Base-by-base conservation (phyloP, 2,329 filamentous ascomycete species). In the Phialophora expanda region DNA sequence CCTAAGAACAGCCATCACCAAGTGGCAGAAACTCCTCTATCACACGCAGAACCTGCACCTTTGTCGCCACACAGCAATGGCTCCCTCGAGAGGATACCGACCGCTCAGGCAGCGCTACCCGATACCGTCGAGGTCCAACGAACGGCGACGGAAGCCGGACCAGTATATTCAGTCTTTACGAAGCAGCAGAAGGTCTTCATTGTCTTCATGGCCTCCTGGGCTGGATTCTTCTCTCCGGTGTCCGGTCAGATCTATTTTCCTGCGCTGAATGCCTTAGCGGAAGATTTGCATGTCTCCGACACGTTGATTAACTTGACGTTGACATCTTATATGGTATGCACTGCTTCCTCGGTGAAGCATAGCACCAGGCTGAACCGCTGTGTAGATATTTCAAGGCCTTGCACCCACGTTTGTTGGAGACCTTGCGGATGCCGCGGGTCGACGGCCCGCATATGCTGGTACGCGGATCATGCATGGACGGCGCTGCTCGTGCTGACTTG, bases 351-450 rank as follows among this genome's bases (percentile, higher is more conserved):
- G 22, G 26, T 20, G 17, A 22, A 41, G 7, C n/a, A 34, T 34
- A 20, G n/a, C 32, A 14, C 6, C 56, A 34, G 32, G 22, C n/a
- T 55, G 34, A 58, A 50, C 56, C 11, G 20, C 22, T 30, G 20
- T 61, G 20, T 34, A 79, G 80, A 82, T 85, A 46, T 79, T 84
- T 38, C 84, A 86, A 77, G 85, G 82, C 2, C 74, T 86, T 14
- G 80, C 82, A 1, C 83, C 83, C 32, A 81, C 83, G 70, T 78
- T 85, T 20, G 78, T 84, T 65, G 84, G 82, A 3, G 81, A 82
- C 53, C 78, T 85, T 50, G 79, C 82, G 3, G 84, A 85, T 68
- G 81, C 78, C 59, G 78, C 78, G 53, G 84, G 84, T 20, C 76
- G 84, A 63, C 77, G 84, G 64, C 82, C 83, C 9, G 82, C 82